Evolutionary conservation across 2,329 filamentous ascomycete species (phyloP), one percentile per base, ranked within the genome.

Genomic region (Phaeoacremonium minimum): DNA sequence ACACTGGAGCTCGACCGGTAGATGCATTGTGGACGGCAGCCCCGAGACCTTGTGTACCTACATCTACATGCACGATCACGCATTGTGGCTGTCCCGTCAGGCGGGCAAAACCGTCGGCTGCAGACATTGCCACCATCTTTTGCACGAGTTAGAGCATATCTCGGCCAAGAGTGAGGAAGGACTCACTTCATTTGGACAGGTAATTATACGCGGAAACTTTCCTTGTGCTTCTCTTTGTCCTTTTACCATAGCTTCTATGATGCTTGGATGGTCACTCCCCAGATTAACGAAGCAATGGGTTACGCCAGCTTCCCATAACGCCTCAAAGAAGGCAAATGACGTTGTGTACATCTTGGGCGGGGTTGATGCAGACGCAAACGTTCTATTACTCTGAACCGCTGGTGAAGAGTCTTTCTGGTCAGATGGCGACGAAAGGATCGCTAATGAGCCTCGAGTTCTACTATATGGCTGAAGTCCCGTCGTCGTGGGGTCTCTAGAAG

Each of bases 261-360:
- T 84, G 42, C 76, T 78, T 2, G 83, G 82, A 50, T 86, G 76
- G 55, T 80, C 76, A 13, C 70, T 75, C 15, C 76, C 76, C 13
- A 80, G 64, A 50, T 80, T 80, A 38, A 79, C 75, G 37, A 71
- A 71, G 60, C 73, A 73, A 53, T 80, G 71, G 22, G 71, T 71
- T 29, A 80, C 66, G 14, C 76, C 76, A 29, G 75, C 75, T 56
- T 87, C 83, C 80, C 81, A 87, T 33, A 90, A 64, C 19, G 84
- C 83, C 66, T 91, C 86, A 46, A 91, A 89, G 60, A 91, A 89
- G 57, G 85, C 86, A 51, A 82, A 86, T 0, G 85, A 87, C 11
- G 86, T 78, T 7, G 86, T 90, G 56, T 90, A 85, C 66, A 71
- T 71, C 15, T 58, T 57, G 41, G 49, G 40, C 33, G 33, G 38